phyloP scores from a whole-genome alignment of 2,329 filamentous ascomycete species.

The Fusarium sp. region DNA sequence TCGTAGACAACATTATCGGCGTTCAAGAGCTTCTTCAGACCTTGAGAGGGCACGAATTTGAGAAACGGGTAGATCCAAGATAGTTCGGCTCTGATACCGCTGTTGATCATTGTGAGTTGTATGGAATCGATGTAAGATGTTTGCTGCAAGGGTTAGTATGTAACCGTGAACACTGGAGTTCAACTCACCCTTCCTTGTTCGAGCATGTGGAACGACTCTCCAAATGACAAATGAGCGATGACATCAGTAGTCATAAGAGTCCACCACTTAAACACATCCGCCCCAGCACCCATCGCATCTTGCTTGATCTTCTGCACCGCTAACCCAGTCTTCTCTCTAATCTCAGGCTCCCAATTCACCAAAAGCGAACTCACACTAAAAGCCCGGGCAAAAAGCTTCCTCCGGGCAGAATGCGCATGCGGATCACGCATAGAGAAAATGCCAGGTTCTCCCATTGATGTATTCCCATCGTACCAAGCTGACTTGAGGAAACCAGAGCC shows the following conservation, averaged over 20 bases:
- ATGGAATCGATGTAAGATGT: constrained; percentile 1
- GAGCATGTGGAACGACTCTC: constrained; percentile 26
- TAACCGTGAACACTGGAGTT: accelerated
- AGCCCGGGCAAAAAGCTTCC: constrained; percentile 15
- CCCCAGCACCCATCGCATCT: not conserved
- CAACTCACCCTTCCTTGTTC: constrained; percentile 14
- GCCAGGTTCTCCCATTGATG: not conserved
- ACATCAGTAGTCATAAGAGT: constrained; percentile 28
- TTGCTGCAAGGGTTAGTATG: not conserved
- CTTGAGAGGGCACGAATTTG: accelerated
- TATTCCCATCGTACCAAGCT: constrained; percentile 14
- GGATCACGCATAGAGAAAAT: constrained; percentile 33
- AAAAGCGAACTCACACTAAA: constrained; percentile 19
- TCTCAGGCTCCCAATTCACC: constrained; percentile 10
- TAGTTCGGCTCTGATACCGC: not conserved
- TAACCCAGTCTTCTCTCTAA: constrained; percentile 3
- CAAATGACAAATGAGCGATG: constrained; percentile 26
- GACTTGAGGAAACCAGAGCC: constrained; percentile 26
- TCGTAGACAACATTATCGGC: not conserved
- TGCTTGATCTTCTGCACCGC: not conserved
- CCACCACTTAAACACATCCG: constrained; percentile 35
- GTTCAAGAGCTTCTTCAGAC: not conserved
- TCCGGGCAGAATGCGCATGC: constrained; percentile 1
- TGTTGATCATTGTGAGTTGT: not conserved
- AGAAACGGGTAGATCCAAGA: not conserved